Percentiles rank a stretch among this genome's conserved stretches.
These are phyloP conservation scores for Fusarium sp. DNA, from an alignment of 2,329 filamentous ascomycete genomes.

Conservation along the genomic window DNA sequence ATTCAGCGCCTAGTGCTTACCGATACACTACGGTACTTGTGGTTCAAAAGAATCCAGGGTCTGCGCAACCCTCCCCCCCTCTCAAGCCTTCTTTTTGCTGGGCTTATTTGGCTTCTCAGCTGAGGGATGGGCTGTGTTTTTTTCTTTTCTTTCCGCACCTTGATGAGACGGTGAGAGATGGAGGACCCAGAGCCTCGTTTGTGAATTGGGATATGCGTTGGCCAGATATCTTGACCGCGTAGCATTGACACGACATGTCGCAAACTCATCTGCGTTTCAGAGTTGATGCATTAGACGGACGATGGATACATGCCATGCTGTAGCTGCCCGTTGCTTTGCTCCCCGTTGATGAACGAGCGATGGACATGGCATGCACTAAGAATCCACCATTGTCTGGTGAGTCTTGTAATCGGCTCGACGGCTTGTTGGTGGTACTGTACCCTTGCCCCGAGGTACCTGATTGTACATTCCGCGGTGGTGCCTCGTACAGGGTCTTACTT, in stretches of 20 bases:
- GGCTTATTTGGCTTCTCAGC: not conserved
- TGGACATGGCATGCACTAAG: not conserved
- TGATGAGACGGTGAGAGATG: not conserved
- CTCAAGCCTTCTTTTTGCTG: not conserved
- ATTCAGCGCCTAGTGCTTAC: not conserved
- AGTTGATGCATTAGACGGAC: not conserved
- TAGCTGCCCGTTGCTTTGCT: not conserved
- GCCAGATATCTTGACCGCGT: not conserved
- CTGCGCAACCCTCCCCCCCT: not conserved
- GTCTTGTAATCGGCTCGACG: slow-evolving; percentile 9
- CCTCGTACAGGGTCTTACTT: slow-evolving; percentile 23
- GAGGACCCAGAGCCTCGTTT: not conserved
- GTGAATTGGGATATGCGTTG: not conserved
- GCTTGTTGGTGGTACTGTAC: not conserved
- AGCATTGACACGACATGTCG: not conserved
- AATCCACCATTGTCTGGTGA: not conserved
- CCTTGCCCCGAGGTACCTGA: slow-evolving; percentile 23
- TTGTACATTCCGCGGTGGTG: not conserved
- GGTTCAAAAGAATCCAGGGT: slow-evolving; percentile 8
- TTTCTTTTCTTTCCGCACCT: not conserved
- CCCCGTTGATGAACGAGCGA: not conserved
- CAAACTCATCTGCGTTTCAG: not conserved
- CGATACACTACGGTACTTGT: not conserved
- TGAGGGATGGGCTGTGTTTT: not conserved
- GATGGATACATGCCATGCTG: not conserved